Base-by-base conservation (phyloP, 78 protist genomes). In the Cavenderia fasciculata region DNA sequence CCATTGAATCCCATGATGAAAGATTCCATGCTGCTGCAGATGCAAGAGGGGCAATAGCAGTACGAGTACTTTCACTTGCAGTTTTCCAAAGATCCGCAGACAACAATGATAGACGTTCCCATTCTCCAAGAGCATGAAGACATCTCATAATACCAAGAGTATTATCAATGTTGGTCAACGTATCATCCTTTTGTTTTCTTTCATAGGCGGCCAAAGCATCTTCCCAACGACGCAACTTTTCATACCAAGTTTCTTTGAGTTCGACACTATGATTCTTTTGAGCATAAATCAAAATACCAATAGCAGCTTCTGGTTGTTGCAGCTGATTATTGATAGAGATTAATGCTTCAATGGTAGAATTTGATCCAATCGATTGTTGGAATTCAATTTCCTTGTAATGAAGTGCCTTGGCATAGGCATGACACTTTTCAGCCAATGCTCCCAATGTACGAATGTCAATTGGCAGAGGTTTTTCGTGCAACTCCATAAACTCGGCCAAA, bases 401-500 rank as follows among this genome's bases (percentile, higher is more conserved):
- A 68, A 98, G 92, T 14, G 99, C 99, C 92, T 98, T 97, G 21
- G 99, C 99, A 61, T 94, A 99, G 36, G 99, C 97, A 25, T 97
- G 98, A 89, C 99, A 98, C 31, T 74, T 49, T 68, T 87, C 94
- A 0, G 99, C 99, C 10, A 96, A 56, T n/a, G 49, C 79, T 27
- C 98, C 99, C 8, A 98, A 85, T 43, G 74, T 51, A 16, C 92
- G 36, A 23, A 59, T 34, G 62, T 75, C 94, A 46, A 98, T 94
- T 19, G 99, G 97, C 33, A 96, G 89, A 18, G 95, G 92, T 89
- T 94, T 74, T 71, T 94, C 97, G 59, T 94, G 96, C 11, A 59
- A 97, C 73, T 97, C 98, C 99, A 97, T 97, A 78, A 93, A 98
- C 95, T 99, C 99, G 0, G 99, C 99, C 29, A 99, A 92, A 31